Evolutionary conservation across 805 yeast genomes (phyloP), one percentile per base, ranked within the genome.

Genomic region (Jamesozyma jinghongensis): DNA sequence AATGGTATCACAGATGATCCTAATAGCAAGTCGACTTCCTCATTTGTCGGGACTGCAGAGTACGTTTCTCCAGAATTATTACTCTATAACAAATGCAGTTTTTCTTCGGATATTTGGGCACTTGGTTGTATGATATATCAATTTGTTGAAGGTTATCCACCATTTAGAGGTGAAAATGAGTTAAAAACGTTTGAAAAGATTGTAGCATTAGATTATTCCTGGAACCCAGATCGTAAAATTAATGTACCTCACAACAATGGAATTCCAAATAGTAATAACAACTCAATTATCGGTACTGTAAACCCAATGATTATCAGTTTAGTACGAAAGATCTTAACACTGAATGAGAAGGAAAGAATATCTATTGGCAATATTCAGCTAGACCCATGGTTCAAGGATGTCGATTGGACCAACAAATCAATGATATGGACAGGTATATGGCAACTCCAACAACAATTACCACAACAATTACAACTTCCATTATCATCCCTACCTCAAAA

Each of bases 11-110:
- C 12, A 22, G 65, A 59, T 28, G 63, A 68, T 11, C 10, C 26
- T 7, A 35, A 37, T 33, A 37, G 18, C 11, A 17, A 18, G 34
- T 19, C 30, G 3, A 40, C 50, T 12, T 83, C 85, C 5, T 87
- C 97, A 0, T 92, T 90, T 67, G 97, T 90, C 3, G 98, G 98
- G 0, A 90, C 98, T 1, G 97, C 97, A 0, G 97, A 88, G 57
- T 88, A 88, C 56, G 96, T 92, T 2, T 81, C 95, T 0, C 98
- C 97, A 0, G 98, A 92, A 59, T 66, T 92, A 32, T 67, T 92
- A 37, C 73, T 79, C 37, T 71, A 75, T 52, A 92, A 90, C 58
- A 69, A 73, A 29, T 85, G 95, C 56, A 92, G 94, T 16, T 83
- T 77, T 54, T 81, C 81, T 47, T 73, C 90, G 26, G 97, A 87